Evolutionary conservation across 2,329 filamentous ascomycete species (phyloP), one percentile per base, ranked within the genome.

Genomic region (Lasiodiplodia sp.): DNA sequence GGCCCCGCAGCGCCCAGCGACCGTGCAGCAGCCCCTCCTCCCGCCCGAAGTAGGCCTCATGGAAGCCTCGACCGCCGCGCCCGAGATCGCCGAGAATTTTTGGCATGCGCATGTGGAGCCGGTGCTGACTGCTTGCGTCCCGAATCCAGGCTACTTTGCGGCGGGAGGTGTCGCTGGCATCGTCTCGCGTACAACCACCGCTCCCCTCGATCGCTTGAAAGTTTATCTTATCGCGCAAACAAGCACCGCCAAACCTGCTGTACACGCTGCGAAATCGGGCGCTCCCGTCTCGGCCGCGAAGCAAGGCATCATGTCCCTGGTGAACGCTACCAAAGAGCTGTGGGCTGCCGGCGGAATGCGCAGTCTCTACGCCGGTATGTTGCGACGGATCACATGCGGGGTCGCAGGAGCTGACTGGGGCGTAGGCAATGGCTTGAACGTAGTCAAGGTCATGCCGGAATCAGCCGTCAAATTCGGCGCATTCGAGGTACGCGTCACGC

Each of bases 381-480:
- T 57, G 72, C 16, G 18, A 18, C 7, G 55, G 52, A 71, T 55
- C n/a, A 14, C n/a, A n/a, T 7, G 5, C 16, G 7, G 3, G 18
- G 4, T 55, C 31, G 23, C 14, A 7, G 18, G 0, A 21, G 57
- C 66, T 67, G 21, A 73, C 71, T 78, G 67, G 78, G 68, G 31
- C 25, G 8, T 73, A 97, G 94, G 96, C 47, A 99, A 99, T 76
- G 96, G 96, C 3, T 84, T 99, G 73, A 99, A 99, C 74, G 94
- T 99, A 2, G 81, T 97, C 76, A 99, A 99, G 80, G 96, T 99
- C 70, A 97, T 98, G 93, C 96, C 96, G 0, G 96, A 99, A 82
- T 97, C 95, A 34, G 95, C 96, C 31, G 97, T 99, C 78, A 97
- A 97, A 81, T 99, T 99, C 78, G 96, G 96, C 70, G 95, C 94